These are phyloP conservation scores for Ganoderma multipileum DNA, from an alignment of 1,284 basidiomycete genomes.

Conservation along the genomic window DNA sequence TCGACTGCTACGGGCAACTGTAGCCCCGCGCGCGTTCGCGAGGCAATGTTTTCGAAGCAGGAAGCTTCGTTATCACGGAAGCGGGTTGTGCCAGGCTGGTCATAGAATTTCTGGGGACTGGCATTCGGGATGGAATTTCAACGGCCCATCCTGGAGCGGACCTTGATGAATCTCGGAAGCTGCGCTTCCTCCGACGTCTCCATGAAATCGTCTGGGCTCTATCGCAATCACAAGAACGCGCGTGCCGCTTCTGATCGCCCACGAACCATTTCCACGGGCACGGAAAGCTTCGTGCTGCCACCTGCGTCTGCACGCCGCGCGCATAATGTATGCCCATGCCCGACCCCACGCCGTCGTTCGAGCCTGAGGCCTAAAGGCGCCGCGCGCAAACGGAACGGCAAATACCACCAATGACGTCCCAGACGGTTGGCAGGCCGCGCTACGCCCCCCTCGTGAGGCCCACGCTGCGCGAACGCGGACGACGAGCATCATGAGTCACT, in stretches of 20 bases:
- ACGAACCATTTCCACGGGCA: slow-evolving; percentile 5
- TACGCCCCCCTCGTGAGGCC: slow-evolving; percentile 12
- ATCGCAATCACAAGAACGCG: slow-evolving; percentile 8
- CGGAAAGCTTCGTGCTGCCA: slow-evolving; percentile 15
- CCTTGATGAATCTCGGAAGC: slow-evolving; percentile 20
- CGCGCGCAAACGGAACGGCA: slow-evolving; percentile 3
- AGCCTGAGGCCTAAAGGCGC: not conserved
- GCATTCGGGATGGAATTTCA: slow-evolving; percentile 17
- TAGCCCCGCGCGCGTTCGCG: slow-evolving; percentile 2
- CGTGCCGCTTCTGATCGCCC: slow-evolving; percentile 25
- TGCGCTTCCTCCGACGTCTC: slow-evolving; percentile 13
- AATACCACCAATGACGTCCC: slow-evolving; percentile 6
- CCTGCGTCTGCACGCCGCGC: not conserved
- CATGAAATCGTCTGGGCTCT: slow-evolving; percentile 3
- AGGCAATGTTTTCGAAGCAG: slow-evolving; percentile 16
- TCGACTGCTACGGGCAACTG: not conserved
- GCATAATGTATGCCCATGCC: not conserved
- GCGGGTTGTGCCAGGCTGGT: slow-evolving; percentile 9
- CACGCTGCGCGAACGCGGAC: slow-evolving; percentile 5
- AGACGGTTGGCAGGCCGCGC: slow-evolving; percentile 20
- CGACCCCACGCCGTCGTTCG: too few relatives aligned
- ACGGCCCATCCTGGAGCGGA: slow-evolving; percentile 22
- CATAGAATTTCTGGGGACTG: not conserved
- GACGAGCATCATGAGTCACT: slow-evolving; percentile 14
- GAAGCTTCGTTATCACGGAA: slow-evolving; percentile 31